Evolutionary conservation across 768 basidiomycete species (phyloP).

Genomic region (Mycena epipterygia): DNA sequence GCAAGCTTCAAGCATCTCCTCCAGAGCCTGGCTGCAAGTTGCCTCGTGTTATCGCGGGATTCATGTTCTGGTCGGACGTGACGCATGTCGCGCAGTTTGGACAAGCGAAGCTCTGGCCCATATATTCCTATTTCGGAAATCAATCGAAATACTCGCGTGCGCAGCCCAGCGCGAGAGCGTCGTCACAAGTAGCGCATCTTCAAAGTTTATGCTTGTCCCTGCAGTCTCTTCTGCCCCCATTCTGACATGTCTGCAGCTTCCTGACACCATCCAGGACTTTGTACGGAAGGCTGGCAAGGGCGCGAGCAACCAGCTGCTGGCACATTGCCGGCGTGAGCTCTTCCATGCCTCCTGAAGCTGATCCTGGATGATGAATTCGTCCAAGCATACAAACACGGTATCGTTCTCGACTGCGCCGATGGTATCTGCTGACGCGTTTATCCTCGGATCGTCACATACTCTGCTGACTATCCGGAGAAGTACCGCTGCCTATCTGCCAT

Average conservation of each 20-base stretch:
- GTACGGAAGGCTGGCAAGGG: neutral
- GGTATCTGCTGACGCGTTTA: constrained; percentile 38
- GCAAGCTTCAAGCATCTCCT: constrained; percentile 36
- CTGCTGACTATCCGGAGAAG: constrained; percentile 46
- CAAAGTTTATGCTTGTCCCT: neutral
- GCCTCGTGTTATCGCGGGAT: constrained; percentile 23
- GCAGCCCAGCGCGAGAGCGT: constrained; percentile 38
- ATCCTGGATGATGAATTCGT: constrained; percentile 36
- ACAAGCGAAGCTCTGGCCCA: constrained; percentile 38
- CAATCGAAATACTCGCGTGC: constrained; percentile 37
- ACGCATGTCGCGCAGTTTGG: constrained; percentile 34
- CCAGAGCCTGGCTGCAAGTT: constrained; percentile 37
- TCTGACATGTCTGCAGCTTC: neutral
- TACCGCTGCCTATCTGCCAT: neutral
- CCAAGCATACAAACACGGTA: constrained; percentile 37
- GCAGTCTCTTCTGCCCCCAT: neutral
- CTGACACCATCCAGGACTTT: constrained; percentile 14
- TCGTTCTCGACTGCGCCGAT: constrained; percentile 39
- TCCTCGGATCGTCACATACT: constrained; percentile 41
- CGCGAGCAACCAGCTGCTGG: neutral
- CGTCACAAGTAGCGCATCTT: constrained; percentile 2
- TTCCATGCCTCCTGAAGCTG: constrained; percentile 8
- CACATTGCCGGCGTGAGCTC: constrained; percentile 20
- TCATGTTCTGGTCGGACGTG: constrained; percentile 39
- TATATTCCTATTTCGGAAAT: constrained; percentile 40